A percentile compares a stretch with the other conserved stretches of the same genome.
phyloP scores from a whole-genome alignment of 805 yeast species.

The Metschnikowia cerradonensis region DNA sequence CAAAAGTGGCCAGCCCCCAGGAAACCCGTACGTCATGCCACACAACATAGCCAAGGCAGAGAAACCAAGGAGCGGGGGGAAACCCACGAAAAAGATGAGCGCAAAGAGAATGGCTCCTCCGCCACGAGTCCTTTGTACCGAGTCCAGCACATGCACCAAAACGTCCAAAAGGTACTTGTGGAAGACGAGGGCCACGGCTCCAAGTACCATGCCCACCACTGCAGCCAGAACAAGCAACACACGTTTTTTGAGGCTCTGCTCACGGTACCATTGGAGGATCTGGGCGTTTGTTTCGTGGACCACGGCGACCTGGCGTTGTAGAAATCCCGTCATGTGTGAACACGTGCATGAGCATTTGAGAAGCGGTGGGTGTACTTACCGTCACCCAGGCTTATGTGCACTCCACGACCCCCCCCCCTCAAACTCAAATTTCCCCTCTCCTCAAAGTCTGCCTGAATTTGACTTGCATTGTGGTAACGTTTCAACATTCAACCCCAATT shows the following conservation, averaged over 20 bases:
- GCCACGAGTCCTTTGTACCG: conserved; percentile 35
- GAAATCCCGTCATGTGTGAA: neutral
- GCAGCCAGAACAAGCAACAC: conserved; percentile 15
- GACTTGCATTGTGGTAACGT: too few relatives aligned
- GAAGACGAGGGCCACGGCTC: conserved; percentile 26
- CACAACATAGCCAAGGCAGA: conserved; percentile 59
- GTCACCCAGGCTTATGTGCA: neutral
- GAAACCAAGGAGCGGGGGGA: conserved; percentile 90
- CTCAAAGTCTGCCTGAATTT: too few relatives aligned
- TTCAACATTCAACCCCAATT: too few relatives aligned
- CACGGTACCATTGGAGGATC: conserved; percentile 15
- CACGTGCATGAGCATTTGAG: too few relatives aligned
- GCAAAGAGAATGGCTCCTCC: conserved; percentile 47
- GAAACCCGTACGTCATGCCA: conserved; percentile 83
- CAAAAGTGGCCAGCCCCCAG: conserved; percentile 73
- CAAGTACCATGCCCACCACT: conserved; percentile 16
- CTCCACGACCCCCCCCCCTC: neutral
- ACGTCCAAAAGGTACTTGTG: conserved; percentile 33
- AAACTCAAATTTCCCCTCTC: too few relatives aligned
- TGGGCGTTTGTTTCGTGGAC: conserved; percentile 5
- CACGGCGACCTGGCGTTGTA: neutral
- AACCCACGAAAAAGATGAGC: conserved; percentile 63
- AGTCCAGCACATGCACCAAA: conserved; percentile 42
- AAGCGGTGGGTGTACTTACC: neutral
- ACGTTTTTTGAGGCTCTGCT: conserved; percentile 15